Evolutionary conservation across 192 early-diverging fungal species (phyloP).

Genomic region (Coemansia sp.): DNA sequence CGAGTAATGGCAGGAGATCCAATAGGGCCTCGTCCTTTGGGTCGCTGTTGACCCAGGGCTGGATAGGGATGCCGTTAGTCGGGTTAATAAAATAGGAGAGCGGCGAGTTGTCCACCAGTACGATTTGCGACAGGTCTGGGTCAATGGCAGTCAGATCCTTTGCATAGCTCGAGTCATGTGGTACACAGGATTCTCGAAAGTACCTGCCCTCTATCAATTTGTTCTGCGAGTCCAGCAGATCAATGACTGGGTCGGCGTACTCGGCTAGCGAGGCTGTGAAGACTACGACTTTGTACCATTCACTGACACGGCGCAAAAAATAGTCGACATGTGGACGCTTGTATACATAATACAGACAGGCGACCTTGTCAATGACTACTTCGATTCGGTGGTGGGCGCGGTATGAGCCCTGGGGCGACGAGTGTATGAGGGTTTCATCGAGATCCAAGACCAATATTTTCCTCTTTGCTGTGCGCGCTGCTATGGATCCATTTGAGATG

Average conservation of each 20-base stretch:
- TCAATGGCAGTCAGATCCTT: conserved; percentile 69
- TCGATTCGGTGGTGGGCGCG: conserved; percentile 65
- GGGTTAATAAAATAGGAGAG: conserved; percentile 76
- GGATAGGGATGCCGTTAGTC: conserved; percentile 72
- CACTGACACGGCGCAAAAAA: conserved; percentile 63
- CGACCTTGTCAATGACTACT: conserved; percentile 65
- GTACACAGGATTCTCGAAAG: conserved; percentile 69
- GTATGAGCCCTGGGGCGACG: conserved; percentile 59
- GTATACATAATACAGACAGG: conserved; percentile 64
- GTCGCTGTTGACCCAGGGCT: conserved; percentile 71
- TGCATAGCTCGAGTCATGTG: conserved; percentile 65
- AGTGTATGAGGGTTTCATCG: conserved; percentile 74
- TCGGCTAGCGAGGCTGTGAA: conserved; percentile 74
- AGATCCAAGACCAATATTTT: conserved; percentile 67
- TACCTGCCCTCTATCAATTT: conserved; percentile 64
- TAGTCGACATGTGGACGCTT: conserved; percentile 65
- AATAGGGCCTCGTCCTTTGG: conserved; percentile 65
- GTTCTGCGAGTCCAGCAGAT: conserved; percentile 62
- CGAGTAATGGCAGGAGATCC: conserved; percentile 63
- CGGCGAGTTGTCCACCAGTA: conserved; percentile 74
- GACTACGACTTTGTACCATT: conserved; percentile 69
- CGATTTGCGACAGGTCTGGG: conserved; percentile 64
- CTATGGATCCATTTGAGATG: conserved; percentile 1
- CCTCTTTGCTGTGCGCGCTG: conserved; percentile 28
- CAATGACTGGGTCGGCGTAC: conserved; percentile 68